phyloP scores from a whole-genome alignment of 495 filamentous ascomycete genomes.

The Hypomontagnella submonticulosa region DNA sequence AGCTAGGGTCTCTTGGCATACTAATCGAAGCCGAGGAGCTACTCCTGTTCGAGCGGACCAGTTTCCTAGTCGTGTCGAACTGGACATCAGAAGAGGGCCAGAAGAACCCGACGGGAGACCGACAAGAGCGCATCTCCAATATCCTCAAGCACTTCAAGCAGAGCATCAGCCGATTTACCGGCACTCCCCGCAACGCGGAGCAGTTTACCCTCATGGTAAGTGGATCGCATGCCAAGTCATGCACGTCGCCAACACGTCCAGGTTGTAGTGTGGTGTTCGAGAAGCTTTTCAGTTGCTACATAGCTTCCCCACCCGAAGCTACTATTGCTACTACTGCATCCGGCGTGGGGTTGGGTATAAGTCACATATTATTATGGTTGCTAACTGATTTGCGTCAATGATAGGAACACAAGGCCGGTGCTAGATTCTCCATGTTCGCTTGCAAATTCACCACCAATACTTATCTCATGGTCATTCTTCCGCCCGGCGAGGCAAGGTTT shows the following conservation, averaged over 20 bases:
- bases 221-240: constrained; percentile 32
- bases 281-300: constrained; percentile 38
- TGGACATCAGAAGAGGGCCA: constrained; percentile 78
- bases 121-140: constrained; percentile 93
- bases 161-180: constrained; percentile 62
- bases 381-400: constrained; percentile 29
- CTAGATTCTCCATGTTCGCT: constrained; percentile 88
- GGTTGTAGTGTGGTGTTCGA: neutral
- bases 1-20: constrained; percentile 79
- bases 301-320: no score
- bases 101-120: constrained; percentile 86
- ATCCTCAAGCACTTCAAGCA: constrained; percentile 99
- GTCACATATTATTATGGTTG: neutral
- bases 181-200: constrained; percentile 65
- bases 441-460: constrained; percentile 95
- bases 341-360: neutral
- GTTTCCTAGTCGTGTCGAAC: constrained; percentile 90
- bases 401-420: constrained; percentile 63
- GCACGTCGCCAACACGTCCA: neutral
- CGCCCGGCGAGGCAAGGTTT: constrained; percentile 86
- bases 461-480: constrained; percentile 90
- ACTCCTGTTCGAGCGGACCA: constrained; percentile 93
- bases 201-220: constrained; percentile 61
- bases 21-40: constrained; percentile 93
- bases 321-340: neutral